Evolutionary conservation across 768 basidiomycete genomes (phyloP), one percentile per base, ranked within the genome.

Genomic region (Boletus huronensis): DNA sequence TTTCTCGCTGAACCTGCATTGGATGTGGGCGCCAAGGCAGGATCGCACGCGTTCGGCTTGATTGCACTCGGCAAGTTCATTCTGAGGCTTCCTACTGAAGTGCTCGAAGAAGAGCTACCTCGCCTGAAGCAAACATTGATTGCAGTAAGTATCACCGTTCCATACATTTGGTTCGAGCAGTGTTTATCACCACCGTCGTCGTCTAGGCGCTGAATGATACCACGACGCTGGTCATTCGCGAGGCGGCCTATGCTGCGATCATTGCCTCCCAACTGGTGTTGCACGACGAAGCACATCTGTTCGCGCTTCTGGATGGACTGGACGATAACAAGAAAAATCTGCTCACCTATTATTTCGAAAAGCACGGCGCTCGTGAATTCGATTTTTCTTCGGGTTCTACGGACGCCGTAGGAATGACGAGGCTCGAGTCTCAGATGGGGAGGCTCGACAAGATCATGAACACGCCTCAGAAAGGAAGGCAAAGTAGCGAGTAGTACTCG

Each of bases 261-360:
- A 90, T 91, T 57, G 87, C 92, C 14, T 88, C 90, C 0, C 92
- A 93, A 61, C 75, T 92, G 31, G 84, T 93, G 52, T 74, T 94
- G 38, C 81, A 83, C 25, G 91, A 94, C 64, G 92, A 93, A 66
- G 83, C 84, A 0, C 89, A 91, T 59, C 75, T 94, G 1, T 94
- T 94, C 62, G 75, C 82, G 35, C 80, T 94, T 17, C 74, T 94
- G 42, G 88, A 90, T 53, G 88, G 87, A 6, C 76, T 94, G 39
- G 83, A 89, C n/a, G 87, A 91, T 56, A 90, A 90, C 63, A 91
- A 93, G 78, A 93, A 92, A 77, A 93, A 94, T 65, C 75, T 93
- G 17, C 75, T 94, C 46, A 91, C 92, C 2, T 94, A 94, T 60
- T 75, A 92, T 53, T 94, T 94, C 59, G 91, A 93, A 69, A 93